Evolutionary conservation across 2,329 filamentous ascomycete species (phyloP).

Genomic region (Aspergillus uvarum): DNA sequence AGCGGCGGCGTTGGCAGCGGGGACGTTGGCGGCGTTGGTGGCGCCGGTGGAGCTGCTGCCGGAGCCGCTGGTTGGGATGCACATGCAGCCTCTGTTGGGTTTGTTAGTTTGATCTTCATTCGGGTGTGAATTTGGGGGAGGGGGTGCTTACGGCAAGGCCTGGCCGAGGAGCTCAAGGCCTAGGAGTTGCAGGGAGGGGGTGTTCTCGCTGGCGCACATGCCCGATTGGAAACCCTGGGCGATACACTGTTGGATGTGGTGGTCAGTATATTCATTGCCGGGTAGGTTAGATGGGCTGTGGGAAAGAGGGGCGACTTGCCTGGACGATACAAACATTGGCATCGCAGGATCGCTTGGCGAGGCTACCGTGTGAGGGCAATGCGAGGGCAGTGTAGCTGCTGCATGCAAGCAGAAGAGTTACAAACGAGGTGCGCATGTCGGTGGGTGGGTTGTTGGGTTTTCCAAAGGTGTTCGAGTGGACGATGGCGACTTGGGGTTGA

Average conservation of each 20-base stretch:
- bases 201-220: not conserved
- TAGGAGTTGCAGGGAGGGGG: not conserved
- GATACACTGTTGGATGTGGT: not conserved
- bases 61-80: not conserved
- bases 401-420: too few relatives aligned
- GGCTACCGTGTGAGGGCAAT: not conserved
- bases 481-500: too few relatives aligned
- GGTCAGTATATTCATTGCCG: not conserved
- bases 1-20: not conserved
- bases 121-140: too few relatives aligned
- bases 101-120: not conserved
- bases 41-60: too few relatives aligned
- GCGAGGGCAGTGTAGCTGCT: too few relatives aligned
- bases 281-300: too few relatives aligned
- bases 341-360: not conserved
- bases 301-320: not conserved
- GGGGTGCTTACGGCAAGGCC: not conserved
- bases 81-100: not conserved
- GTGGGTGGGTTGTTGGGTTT: too few relatives aligned
- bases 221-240: not conserved
- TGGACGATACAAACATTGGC: not conserved
- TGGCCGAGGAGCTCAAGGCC: not conserved
- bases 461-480: too few relatives aligned
- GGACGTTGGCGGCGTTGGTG: too few relatives aligned
- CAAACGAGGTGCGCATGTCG: too few relatives aligned